phyloP scores from a whole-genome alignment of 2,329 filamentous ascomycete species.

The Beauveria bassiana region DNA sequence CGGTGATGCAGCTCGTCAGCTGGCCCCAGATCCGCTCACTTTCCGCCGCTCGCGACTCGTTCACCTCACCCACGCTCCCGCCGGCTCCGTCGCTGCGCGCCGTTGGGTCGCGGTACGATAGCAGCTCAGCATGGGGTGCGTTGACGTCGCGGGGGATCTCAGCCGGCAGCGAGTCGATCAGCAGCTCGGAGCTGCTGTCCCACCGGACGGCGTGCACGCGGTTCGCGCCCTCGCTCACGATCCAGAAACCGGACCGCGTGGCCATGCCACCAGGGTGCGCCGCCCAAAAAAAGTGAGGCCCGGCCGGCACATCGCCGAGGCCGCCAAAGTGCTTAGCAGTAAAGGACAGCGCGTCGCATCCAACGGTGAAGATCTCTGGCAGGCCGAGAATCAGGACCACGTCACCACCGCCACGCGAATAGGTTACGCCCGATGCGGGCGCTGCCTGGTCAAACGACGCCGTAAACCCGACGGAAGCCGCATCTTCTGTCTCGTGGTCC shows the following conservation, averaged over 20 bases:
- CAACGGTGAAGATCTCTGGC: conserved; percentile 42
- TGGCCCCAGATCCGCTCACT: conserved; percentile 40
- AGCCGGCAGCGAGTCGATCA: conserved; percentile 39
- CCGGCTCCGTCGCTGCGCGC: conserved; percentile 17
- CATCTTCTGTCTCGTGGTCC: neutral
- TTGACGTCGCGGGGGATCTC: conserved; percentile 37
- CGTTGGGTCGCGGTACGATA: conserved; percentile 35
- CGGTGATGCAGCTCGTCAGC: conserved; percentile 42
- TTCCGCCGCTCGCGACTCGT: conserved; percentile 15
- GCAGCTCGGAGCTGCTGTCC: conserved; percentile 48
- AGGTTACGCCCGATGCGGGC: neutral
- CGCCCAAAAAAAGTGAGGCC: conserved; percentile 54
- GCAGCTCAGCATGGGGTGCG: conserved; percentile 32
- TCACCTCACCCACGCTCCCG: conserved; percentile 13
- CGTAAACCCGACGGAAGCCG: too few relatives aligned
- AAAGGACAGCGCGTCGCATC: conserved; percentile 45
- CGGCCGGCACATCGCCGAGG: conserved; percentile 46
- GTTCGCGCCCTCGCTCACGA: conserved; percentile 30
- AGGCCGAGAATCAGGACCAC: conserved; percentile 45
- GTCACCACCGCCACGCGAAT: conserved; percentile 30
- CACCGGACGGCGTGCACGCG: conserved; percentile 42
- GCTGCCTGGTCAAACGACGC: neutral
- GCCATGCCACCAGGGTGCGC: conserved; percentile 40
- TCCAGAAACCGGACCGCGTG: conserved; percentile 50
- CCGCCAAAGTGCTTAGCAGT: conserved; percentile 42